Percentiles rank a stretch among this genome's conserved stretches.
These are phyloP conservation scores for Mrakia gelida DNA, from an alignment of 768 basidiomycete genomes.

Conservation along the genomic window DNA sequence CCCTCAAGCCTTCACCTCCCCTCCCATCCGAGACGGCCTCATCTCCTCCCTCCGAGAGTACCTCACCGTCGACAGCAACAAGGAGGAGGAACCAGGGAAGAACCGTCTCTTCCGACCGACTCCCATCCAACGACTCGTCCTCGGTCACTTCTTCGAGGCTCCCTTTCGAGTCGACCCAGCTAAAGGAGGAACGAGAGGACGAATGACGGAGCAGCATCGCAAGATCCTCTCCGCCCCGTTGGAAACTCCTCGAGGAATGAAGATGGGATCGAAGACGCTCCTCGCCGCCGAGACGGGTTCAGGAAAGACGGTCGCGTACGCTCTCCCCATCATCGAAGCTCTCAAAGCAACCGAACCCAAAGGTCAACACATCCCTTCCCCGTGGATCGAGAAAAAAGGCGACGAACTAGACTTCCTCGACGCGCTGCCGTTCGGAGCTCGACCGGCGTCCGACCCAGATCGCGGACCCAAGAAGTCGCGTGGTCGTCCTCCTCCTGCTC, in stretches of 20 bases:
- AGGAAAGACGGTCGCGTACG: conserved; percentile 85
- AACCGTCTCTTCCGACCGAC: conserved; percentile 5
- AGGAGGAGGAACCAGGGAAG: neutral
- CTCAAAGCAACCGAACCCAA: conserved; percentile 62
- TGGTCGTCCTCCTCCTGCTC: neutral
- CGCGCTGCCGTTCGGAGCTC: neutral
- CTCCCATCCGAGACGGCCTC: conserved; percentile 19
- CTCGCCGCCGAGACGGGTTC: conserved; percentile 87
- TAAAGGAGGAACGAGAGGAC: neutral
- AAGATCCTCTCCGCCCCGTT: neutral
- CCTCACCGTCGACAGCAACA: conserved; percentile 7
- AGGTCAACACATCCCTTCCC: neutral
- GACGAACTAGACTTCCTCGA: neutral
- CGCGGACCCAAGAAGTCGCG: no score
- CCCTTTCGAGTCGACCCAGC: neutral
- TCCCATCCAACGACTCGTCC: conserved; percentile 30
- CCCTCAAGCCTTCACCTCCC: conserved; percentile 22
- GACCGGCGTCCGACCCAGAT: neutral
- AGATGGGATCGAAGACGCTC: conserved; percentile 50
- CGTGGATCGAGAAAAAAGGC: neutral
- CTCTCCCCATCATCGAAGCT: conserved; percentile 73
- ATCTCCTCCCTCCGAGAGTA: conserved; percentile 10
- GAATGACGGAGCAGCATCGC: neutral
- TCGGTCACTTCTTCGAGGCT: conserved; percentile 30
- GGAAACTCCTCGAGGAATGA: conserved; percentile 16